A percentile compares a stretch with the other conserved stretches of the same genome.
These are phyloP conservation scores for Agaricales sp. DNA, from an alignment of 1,284 basidiomycete species.

Conservation along the genomic window DNA sequence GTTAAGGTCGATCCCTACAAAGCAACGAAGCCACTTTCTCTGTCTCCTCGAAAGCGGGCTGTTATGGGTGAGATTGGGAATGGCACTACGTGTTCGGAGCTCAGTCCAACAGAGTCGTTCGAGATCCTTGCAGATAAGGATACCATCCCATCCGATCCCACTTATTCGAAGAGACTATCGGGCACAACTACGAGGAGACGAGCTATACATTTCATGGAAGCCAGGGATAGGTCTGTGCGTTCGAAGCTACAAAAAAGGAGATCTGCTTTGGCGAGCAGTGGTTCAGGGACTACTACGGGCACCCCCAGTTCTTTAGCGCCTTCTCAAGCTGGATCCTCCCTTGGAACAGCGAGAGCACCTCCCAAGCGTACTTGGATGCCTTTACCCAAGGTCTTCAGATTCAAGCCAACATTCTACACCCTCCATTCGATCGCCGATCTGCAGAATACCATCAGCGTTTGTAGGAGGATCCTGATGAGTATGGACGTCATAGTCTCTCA, in stretches of 20 bases:
- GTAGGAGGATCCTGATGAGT: slow-evolving; percentile 59
- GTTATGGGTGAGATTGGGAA: neutral
- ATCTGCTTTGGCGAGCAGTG: slow-evolving; percentile 18
- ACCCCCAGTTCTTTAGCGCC: slow-evolving; percentile 26
- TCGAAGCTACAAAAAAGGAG: slow-evolving; percentile 35
- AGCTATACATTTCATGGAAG: slow-evolving; percentile 23
- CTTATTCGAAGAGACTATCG: neutral
- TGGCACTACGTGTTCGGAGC: neutral
- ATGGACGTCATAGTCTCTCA: slow-evolving; percentile 65
- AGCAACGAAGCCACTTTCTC: neutral
- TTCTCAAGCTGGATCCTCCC: slow-evolving; percentile 34
- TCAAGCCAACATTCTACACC: slow-evolving; percentile 61
- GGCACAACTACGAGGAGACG: neutral
- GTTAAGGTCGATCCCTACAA: neutral
- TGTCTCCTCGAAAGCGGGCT: neutral
- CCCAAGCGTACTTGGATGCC: slow-evolving; percentile 80
- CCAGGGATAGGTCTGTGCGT: slow-evolving; percentile 19
- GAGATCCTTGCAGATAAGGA: neutral
- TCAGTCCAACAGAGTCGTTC: neutral
- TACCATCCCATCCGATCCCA: neutral
- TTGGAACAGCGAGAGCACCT: slow-evolving; percentile 26
- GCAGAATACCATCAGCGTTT: slow-evolving; percentile 64
- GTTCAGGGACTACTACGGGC: neutral
- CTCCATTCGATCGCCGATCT: slow-evolving; percentile 60
- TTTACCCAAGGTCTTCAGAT: slow-evolving; percentile 83